Evolutionary conservation across 2,329 filamentous ascomycete species (phyloP).

Genomic region (Kalaharituber pfeilii): DNA sequence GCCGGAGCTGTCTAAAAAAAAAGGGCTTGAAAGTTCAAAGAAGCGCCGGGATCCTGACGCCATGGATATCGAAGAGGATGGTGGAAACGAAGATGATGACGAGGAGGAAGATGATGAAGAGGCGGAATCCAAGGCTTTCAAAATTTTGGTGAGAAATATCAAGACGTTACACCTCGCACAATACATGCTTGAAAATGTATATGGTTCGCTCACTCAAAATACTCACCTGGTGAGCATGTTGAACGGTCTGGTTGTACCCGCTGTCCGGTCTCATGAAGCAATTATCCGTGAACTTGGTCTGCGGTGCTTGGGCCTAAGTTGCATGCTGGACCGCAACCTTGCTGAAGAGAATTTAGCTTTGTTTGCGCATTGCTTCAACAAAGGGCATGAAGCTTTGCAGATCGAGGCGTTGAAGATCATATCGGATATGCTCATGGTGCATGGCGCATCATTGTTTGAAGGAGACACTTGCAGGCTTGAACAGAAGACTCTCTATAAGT

Average conservation of each 20-base stretch:
- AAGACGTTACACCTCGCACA: constrained; percentile 95
- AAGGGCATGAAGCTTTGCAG: constrained; percentile 77
- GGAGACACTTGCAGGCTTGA: constrained; percentile 35
- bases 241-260: constrained; percentile 90
- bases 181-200: constrained; percentile 89
- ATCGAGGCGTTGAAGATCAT: constrained; percentile 82
- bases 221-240: constrained; percentile 90
- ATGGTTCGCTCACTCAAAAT: constrained; percentile 73
- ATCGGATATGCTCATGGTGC: constrained; percentile 78
- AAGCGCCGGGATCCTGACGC: constrained; percentile 39
- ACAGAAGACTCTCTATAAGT: constrained; percentile 54
- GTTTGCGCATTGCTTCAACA: constrained; percentile 90
- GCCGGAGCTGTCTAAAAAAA: constrained; percentile 19
- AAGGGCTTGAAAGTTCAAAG: constrained; percentile 23
- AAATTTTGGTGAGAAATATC: constrained; percentile 92
- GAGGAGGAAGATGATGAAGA: constrained; percentile 26
- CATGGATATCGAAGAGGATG: constrained; percentile 30
- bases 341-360: constrained; percentile 82
- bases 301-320: constrained; percentile 76
- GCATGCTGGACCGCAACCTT: constrained; percentile 68
- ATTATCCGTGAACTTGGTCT: constrained; percentile 82
- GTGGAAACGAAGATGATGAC: constrained; percentile 40
- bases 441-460: constrained; percentile 60
- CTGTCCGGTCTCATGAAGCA: constrained; percentile 80
- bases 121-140: constrained; percentile 55